These are phyloP conservation scores for Kodamaea jinghongensis DNA, from an alignment of 805 yeast species.

Conservation along the genomic window DNA sequence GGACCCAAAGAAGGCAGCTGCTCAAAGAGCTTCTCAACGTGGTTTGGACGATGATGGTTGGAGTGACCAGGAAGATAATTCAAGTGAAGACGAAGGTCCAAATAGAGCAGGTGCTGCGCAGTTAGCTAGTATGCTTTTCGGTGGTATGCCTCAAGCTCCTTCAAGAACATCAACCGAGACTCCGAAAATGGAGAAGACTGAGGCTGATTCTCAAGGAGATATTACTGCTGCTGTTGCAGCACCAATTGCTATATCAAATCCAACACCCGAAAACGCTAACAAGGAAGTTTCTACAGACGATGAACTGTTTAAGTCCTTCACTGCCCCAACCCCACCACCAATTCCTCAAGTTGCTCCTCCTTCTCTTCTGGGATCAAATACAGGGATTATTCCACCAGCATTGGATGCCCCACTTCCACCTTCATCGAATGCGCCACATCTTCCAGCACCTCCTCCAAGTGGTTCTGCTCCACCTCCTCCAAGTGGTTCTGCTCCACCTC, in stretches of 20 bases:
- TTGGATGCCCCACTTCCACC: constrained; percentile 10
- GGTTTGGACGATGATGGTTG: constrained; percentile 47
- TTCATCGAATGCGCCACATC: constrained; percentile 15
- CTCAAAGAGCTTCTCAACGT: constrained; percentile 72
- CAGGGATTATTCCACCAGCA: constrained; percentile 18
- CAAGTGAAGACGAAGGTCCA: constrained; percentile 49
- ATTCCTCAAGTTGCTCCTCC: constrained; percentile 17
- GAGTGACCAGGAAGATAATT: constrained; percentile 44
- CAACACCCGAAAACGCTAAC: constrained; percentile 3
- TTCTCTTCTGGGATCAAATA: constrained; percentile 17
- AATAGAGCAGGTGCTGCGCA: constrained; percentile 55
- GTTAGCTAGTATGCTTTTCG: constrained; percentile 52
- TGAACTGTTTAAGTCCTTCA: constrained; percentile 11
- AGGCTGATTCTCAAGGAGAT: constrained; percentile 11
- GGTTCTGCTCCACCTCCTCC: constrained; percentile 15
- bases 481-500: constrained; percentile 28
- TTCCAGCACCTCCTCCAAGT: constrained; percentile 18
- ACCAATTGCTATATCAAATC: constrained; percentile 12
- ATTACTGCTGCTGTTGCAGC: constrained; percentile 20
- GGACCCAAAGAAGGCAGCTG: constrained; percentile 60
- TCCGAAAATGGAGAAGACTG: constrained; percentile 9
- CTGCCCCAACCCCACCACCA: constrained; percentile 15
- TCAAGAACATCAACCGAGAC: constrained; percentile 10
- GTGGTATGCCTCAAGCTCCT: constrained; percentile 46
- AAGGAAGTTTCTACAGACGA: constrained; percentile 10